A percentile compares a stretch with the other conserved stretches of the same genome.
Conservation (phyloP, 768 basidiomycete genomes). For the Trametes villosa region DNA sequence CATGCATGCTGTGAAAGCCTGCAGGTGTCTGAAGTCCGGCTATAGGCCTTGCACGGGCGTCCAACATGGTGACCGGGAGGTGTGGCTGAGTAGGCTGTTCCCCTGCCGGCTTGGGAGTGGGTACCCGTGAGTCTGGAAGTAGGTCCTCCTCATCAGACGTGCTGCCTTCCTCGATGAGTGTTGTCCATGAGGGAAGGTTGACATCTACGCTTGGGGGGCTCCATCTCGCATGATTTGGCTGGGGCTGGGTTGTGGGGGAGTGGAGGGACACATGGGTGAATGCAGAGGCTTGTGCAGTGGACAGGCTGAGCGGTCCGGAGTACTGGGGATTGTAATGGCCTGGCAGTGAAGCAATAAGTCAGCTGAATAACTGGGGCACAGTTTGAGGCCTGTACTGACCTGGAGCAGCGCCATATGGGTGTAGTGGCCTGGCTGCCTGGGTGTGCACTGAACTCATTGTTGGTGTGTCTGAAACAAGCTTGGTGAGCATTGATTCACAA, state of each 20-base stretch:
- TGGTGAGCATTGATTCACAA: too few species aligned
- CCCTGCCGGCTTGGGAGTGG: slow-evolving; percentile 2
- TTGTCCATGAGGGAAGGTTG: slow-evolving; percentile 7
- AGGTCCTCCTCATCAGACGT: background rate
- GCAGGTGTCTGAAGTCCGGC: too few species aligned
- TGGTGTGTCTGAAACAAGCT: too few species aligned
- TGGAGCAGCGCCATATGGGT: background rate
- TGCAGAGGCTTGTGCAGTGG: background rate
- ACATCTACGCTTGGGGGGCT: background rate
- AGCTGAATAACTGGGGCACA: background rate
- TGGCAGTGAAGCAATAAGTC: background rate
- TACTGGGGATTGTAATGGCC: background rate
- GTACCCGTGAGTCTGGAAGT: background rate
- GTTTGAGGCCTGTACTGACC: background rate
- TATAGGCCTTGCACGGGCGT: too few species aligned
- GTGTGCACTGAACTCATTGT: too few species aligned
- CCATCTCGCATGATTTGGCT: background rate
- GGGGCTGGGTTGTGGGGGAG: background rate
- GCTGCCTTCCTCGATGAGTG: background rate
- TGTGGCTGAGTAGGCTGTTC: too few species aligned
- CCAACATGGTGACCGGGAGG: too few species aligned
- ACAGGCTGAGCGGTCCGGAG: background rate
- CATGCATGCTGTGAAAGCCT: too few species aligned
- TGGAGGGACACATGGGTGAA: too few species aligned
- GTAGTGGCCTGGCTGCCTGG: background rate